Evolutionary conservation across 345 rosid species (phyloP), one percentile per base, ranked within the genome.

Genomic region (Pistacia integerrima): DNA sequence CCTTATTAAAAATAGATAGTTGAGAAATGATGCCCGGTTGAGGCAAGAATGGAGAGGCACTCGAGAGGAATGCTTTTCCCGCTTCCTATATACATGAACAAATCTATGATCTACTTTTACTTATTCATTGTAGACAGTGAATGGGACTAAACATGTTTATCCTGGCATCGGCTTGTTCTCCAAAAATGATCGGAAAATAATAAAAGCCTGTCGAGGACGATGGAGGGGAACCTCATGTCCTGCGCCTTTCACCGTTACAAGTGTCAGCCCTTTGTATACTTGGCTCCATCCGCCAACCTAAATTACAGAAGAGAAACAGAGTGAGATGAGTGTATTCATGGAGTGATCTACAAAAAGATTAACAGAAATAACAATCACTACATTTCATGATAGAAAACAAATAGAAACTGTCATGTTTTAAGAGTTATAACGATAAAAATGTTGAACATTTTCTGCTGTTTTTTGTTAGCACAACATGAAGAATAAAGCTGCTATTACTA

Each of bases 201-300:
- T 87, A 75, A 86, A 95, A 16, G 97, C 95, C 83, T 92, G 90
- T 62, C 97, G 92, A 3, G 99, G 97, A 25, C 93, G 90, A 72
- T 79, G 97, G 41, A 93, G 85, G 0, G 99, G 98, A 73, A 93
- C 99, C 78, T 95, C 98, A 20, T 95, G 98, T 62, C 99, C 99
- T 41, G 99, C 98, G 77, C 99, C 98, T 8, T 80, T 86, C 18
- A 95, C 91, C 22, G 98, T 87, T 4, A 95, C 94, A 20, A 93
- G 78, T 12, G 98, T 90, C 79, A 95, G 88, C 49, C 99, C 98
- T 83, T 81, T 69, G 82, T 93, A 95, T 44, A 82, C 91, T 87
- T 95, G 99, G 91, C 98, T 90, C 98, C 99, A 93, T 17, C 99
- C 98, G 16, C 96, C 99, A 74, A 91, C 98, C 99, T 95, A 64